A percentile compares a stretch with the other conserved stretches of the same genome.
Evolutionary conservation across 331 rosid species (phyloP).

Genomic region (Malus hybrid): DNA sequence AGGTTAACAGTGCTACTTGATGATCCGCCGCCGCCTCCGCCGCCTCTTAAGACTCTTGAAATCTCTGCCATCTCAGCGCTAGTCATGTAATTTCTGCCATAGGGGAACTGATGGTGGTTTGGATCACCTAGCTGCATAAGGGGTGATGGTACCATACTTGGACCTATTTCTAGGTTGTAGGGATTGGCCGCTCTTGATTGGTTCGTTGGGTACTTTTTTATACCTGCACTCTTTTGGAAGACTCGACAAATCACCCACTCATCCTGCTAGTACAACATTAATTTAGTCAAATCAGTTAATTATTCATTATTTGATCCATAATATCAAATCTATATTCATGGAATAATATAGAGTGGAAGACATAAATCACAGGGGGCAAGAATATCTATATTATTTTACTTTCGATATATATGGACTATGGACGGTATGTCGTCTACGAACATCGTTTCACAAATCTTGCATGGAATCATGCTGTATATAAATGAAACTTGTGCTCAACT

Average conservation of each 20-base stretch:
- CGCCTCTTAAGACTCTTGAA: constrained; percentile 50
- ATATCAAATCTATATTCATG: neutral
- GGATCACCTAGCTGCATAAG: constrained; percentile 69
- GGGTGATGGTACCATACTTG: constrained; percentile 31
- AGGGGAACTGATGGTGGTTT: constrained; percentile 42
- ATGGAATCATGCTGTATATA: neutral
- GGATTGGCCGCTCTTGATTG: constrained; percentile 61
- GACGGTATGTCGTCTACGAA: neutral
- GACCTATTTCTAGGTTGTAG: constrained; percentile 55
- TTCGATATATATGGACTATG: neutral
- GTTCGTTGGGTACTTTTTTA: constrained; percentile 66
- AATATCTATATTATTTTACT: neutral
- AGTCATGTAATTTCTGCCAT: constrained; percentile 54
- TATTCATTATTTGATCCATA: neutral
- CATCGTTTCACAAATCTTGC: neutral
- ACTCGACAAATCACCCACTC: constrained; percentile 98
- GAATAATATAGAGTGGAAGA: neutral
- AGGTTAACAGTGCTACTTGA: constrained; percentile 21
- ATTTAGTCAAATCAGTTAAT: neutral
- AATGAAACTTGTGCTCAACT: neutral
- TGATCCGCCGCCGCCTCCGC: constrained; percentile 32
- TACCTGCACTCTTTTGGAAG: constrained; percentile 80
- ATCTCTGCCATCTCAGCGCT: constrained; percentile 59
- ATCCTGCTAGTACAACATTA: constrained; percentile 37
- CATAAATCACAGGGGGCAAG: neutral